phyloP scores from a whole-genome alignment of 1,284 basidiomycete genomes.

The Bjerkandera adusta region DNA sequence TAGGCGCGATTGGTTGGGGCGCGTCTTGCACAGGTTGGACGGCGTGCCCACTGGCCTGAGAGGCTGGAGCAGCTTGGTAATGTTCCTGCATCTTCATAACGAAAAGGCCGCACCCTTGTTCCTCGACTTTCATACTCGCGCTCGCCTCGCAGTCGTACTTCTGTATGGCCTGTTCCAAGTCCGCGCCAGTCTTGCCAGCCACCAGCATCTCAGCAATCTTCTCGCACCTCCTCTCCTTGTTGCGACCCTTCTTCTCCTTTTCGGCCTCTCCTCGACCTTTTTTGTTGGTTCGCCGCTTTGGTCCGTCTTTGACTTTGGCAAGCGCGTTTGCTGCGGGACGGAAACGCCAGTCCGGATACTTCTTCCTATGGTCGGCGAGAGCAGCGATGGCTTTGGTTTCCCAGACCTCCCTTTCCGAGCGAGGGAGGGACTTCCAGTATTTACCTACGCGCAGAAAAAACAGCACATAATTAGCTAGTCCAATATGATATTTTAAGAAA shows the following conservation, averaged over 20 bases:
- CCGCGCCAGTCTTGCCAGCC: slow-evolving; percentile 47
- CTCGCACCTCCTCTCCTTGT: slow-evolving; percentile 40
- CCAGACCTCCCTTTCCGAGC: slow-evolving; percentile 65
- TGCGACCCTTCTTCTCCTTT: slow-evolving; percentile 39
- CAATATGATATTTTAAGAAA: background rate
- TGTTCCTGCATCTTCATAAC: slow-evolving; percentile 14
- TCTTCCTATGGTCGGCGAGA: slow-evolving; percentile 72
- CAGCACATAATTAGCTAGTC: no score
- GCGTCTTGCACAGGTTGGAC: no score
- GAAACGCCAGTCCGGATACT: slow-evolving; percentile 79
- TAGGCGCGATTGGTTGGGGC: no score
- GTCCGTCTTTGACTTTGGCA: slow-evolving; percentile 44
- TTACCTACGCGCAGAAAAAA: slow-evolving; percentile 36
- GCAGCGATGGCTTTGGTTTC: slow-evolving; percentile 73
- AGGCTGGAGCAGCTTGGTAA: background rate
- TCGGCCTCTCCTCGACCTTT: slow-evolving; percentile 37
- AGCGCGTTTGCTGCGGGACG: slow-evolving; percentile 57
- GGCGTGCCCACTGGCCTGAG: no score
- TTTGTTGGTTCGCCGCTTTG: slow-evolving; percentile 25
- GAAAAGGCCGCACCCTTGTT: slow-evolving; percentile 18
- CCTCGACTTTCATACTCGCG: slow-evolving; percentile 21
- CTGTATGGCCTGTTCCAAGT: slow-evolving; percentile 46
- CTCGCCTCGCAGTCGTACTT: slow-evolving; percentile 34
- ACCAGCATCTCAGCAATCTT: slow-evolving; percentile 51
- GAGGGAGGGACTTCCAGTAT: slow-evolving; percentile 61